A percentile compares a stretch with the other conserved stretches of the same genome.
Conservation (phyloP, 352 stramenopile genomes). For the Thraustochytrium striatum region DNA sequence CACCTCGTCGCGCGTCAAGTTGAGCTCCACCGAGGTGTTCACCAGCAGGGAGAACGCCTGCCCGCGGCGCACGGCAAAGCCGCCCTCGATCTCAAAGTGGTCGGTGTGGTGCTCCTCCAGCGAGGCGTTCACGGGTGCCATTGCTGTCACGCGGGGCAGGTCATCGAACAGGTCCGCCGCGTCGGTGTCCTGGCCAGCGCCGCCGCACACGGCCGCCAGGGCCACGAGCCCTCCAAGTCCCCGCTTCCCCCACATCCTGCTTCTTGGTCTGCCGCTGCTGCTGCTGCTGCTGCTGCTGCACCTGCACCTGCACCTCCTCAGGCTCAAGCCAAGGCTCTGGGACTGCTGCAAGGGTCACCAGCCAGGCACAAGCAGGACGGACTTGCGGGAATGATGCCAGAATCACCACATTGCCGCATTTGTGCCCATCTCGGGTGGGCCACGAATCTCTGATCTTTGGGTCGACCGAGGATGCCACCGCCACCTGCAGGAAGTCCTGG, state of each 20-base stretch:
- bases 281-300: neutral
- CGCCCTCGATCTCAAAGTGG: slow-evolving; percentile 25
- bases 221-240: too few species aligned
- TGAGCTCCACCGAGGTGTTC: neutral
- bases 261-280: too few species aligned
- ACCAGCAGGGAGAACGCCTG: slow-evolving; percentile 8
- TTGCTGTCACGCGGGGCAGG: neutral
- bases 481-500: neutral
- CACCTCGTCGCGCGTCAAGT: neutral
- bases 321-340: too few species aligned
- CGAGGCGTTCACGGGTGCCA: neutral
- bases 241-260: too few species aligned
- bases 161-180: neutral
- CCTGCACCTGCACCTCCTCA: neutral
- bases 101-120: slow-evolving; percentile 31
- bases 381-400: too few species aligned
- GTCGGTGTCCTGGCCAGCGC: neutral
- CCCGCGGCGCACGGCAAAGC: slow-evolving; percentile 30
- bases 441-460: too few species aligned
- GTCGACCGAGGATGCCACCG: too few species aligned
- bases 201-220: neutral
- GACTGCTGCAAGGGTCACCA: too few species aligned
- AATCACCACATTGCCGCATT: too few species aligned
- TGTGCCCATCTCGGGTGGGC: too few species aligned
- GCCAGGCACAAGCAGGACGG: too few species aligned